Evolutionary conservation across 352 stramenopile species (phyloP), one percentile per base, ranked within the genome.

Genomic region (Albugo laibachii): DNA sequence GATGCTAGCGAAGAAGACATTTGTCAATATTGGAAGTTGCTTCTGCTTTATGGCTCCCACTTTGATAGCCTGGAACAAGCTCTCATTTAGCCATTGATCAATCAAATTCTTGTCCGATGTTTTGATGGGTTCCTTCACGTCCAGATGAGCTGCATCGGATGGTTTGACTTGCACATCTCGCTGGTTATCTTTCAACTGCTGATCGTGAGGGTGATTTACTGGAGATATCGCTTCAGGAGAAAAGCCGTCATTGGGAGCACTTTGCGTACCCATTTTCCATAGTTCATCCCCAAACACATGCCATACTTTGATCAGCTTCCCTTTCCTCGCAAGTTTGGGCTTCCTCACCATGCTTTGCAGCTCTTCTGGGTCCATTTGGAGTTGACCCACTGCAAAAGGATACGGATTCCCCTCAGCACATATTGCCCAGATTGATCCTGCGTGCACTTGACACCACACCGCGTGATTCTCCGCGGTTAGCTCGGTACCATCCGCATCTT

Each of bases 1-100:
- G 10, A 83, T 58, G 6, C 60, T 72, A 10, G 72, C 57, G 49
- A 87, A 69, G 51, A 92, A 88, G 18, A 62, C 72, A 35, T 66
- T 92, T 3, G 71, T 66, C 14, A 92, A 57, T 57, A 92, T 85
- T 11, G 78, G 78, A 40, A 87, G 48, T 1, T 84, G 66, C 40
- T 80, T 85, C 15, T 87, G 71, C 24, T 80, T 79, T 42, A 92
- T 49, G 0, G 49, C 56, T 6, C 41, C 52, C 0, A 63, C 59
- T 42, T 62, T 71, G 18, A 92, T 54, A 10, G 64, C 73, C 48
- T 88, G 78, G 3, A 86, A 55, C 31, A 88, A 54, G 34, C 73
- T 66, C 14, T 55, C 50, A 2, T 84, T 63, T 43, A 75, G 81
- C 13, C 73, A 61, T n/a, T 50, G 63, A 39, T 92, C 71, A 73